phyloP scores from a whole-genome alignment of 495 filamentous ascomycete genomes.

The Cryomyces minteri region DNA sequence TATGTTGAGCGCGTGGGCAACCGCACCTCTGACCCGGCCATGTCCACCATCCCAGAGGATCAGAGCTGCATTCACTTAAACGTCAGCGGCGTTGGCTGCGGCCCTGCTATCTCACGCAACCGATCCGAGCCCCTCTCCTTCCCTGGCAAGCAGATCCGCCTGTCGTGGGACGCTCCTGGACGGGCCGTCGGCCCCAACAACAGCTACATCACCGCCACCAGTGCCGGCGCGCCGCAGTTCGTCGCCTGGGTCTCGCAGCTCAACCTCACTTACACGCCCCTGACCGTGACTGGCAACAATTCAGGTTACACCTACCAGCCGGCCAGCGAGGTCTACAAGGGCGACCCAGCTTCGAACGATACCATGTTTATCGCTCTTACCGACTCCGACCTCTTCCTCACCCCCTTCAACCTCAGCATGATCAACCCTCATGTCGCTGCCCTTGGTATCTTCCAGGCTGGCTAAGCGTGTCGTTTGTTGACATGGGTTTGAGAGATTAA shows the following conservation, averaged over 20 bases:
- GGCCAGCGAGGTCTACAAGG: slow-evolving; percentile 34
- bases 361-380: slow-evolving; percentile 69
- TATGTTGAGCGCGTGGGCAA: slow-evolving; percentile 33
- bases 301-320: slow-evolving; percentile 57
- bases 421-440: slow-evolving; percentile 67
- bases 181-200: slow-evolving; percentile 59
- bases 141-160: slow-evolving; percentile 50
- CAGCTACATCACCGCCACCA: slow-evolving; percentile 49
- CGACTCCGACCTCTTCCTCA: slow-evolving; percentile 46
- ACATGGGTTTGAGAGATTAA: background rate
- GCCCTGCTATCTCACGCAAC: slow-evolving; percentile 46
- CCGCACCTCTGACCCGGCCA: slow-evolving; percentile 25
- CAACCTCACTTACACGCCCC: slow-evolving; percentile 63
- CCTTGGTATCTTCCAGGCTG: slow-evolving; percentile 61
- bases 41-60: slow-evolving; percentile 20
- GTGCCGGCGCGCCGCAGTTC: slow-evolving; percentile 39
- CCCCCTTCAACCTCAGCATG: slow-evolving; percentile 56
- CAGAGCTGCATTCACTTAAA: slow-evolving; percentile 33
- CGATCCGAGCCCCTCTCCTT: slow-evolving; percentile 49
- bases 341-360: slow-evolving; percentile 54
- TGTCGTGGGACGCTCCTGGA: slow-evolving; percentile 60
- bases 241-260: slow-evolving; percentile 72
- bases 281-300: slow-evolving; percentile 34
- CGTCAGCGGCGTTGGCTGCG: slow-evolving; percentile 34
- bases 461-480: slow-evolving; percentile 27